phyloP scores from a whole-genome alignment of 2,329 filamentous ascomycete species.

The Ceratocystis destructans region DNA sequence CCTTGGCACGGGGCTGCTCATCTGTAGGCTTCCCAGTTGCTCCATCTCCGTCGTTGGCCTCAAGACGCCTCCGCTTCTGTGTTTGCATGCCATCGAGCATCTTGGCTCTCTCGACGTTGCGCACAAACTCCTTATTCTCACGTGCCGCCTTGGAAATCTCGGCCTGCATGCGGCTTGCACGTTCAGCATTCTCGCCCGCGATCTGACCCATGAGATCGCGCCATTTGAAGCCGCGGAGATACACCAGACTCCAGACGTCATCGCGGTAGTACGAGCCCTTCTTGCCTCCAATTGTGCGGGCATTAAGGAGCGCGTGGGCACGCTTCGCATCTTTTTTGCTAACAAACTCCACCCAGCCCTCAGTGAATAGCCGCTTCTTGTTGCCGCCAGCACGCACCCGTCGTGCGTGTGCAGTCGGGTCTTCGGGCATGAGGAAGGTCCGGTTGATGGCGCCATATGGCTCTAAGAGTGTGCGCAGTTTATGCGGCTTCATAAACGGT shows the following conservation, averaged over 20 bases:
- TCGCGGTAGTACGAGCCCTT: conserved; percentile 74
- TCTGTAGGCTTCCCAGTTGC: conserved; percentile 20
- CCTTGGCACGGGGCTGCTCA: conserved; percentile 17
- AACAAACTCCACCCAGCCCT: conserved; percentile 77
- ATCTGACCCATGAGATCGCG: conserved; percentile 62
- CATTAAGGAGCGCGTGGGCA: conserved; percentile 64
- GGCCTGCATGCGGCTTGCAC: conserved; percentile 58
- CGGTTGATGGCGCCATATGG: conserved; percentile 64
- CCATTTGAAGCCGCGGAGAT: conserved; percentile 78
- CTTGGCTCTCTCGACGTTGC: conserved; percentile 67
- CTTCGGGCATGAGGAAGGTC: conserved; percentile 67
- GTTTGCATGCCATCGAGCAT: conserved; percentile 62
- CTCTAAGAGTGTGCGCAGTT: conserved; percentile 59
- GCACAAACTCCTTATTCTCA: conserved; percentile 70
- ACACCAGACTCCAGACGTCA: conserved; percentile 74
- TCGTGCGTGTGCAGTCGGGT: conserved; percentile 48
- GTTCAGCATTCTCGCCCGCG: conserved; percentile 65
- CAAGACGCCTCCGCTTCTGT: conserved; percentile 34
- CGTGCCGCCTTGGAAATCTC: conserved; percentile 62
- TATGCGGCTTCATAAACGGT: conserved; percentile 75
- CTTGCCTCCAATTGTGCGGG: conserved; percentile 65
- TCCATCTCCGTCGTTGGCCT: conserved; percentile 23
- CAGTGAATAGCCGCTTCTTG: conserved; percentile 67
- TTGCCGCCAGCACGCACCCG: conserved; percentile 64
- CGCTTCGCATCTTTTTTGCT: conserved; percentile 63